phyloP scores from a whole-genome alignment of 78 protist species.

The Thecamonas trahens region DNA sequence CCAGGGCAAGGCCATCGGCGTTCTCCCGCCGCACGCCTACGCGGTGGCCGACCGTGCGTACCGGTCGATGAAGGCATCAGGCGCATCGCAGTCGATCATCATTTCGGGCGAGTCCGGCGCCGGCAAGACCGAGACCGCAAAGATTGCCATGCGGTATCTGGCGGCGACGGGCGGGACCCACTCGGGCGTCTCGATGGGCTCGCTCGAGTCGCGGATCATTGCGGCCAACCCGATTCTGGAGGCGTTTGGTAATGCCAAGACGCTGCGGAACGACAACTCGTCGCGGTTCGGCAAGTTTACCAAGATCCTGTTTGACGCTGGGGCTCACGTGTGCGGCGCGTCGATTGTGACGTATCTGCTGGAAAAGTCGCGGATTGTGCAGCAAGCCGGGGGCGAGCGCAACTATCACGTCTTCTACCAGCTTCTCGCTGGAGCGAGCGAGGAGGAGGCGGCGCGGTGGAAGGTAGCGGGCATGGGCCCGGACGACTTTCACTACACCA shows the following conservation, averaged over 20 bases:
- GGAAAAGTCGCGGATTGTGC: slow-evolving; percentile 50
- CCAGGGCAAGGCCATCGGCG: slow-evolving; percentile 53
- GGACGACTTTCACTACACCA: not conserved
- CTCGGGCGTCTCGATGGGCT: no score
- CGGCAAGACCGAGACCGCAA: slow-evolving; percentile 94
- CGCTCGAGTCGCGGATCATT: slow-evolving; percentile 43
- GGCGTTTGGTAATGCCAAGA: slow-evolving; percentile 93
- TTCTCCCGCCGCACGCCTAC: slow-evolving; percentile 79
- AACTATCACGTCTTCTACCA: slow-evolving; percentile 88
- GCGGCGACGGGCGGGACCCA: slow-evolving; percentile 74
- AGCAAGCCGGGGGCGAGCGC: slow-evolving; percentile 72
- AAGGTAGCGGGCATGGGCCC: no score
- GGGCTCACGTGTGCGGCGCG: not conserved
- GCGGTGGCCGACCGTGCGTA: slow-evolving; percentile 80
- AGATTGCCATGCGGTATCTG: slow-evolving; percentile 80
- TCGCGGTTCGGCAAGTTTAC: slow-evolving; percentile 44
- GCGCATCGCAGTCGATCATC: slow-evolving; percentile 23
- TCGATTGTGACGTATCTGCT: slow-evolving; percentile 21
- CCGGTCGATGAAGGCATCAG: not conserved
- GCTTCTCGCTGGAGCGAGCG: slow-evolving; percentile 39
- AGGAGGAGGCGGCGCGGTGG: no score
- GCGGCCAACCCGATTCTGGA: slow-evolving; percentile 81
- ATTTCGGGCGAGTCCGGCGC: slow-evolving; percentile 93
- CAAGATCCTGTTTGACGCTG: slow-evolving; percentile 1
- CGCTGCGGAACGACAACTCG: slow-evolving; percentile 84